Evolutionary conservation across 345 rosid species (phyloP).

Genomic region (Adansonia digitata): DNA sequence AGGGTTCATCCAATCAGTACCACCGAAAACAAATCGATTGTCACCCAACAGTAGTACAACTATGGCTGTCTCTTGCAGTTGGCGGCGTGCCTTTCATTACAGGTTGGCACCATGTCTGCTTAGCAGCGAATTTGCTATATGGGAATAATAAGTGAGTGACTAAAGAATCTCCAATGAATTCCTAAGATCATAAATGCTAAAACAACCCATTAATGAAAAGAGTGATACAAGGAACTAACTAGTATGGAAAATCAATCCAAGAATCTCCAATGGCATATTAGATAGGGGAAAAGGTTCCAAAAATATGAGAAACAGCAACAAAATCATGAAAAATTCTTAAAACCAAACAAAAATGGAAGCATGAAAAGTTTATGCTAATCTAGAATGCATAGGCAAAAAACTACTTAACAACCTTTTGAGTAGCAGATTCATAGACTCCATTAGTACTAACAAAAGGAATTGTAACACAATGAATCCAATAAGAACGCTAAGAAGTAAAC

Average conservation of each 20-base stretch:
- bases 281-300: slow-evolving; percentile 1
- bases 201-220: slow-evolving; percentile 1
- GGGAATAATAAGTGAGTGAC: not conserved
- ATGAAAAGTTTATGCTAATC: not conserved
- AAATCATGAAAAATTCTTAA: slow-evolving; percentile 3
- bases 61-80: slow-evolving; percentile 90
- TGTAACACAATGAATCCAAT: slow-evolving; percentile 9
- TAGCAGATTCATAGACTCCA: not conserved
- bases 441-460: not conserved
- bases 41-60: slow-evolving; percentile 74
- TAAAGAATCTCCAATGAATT: not conserved
- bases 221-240: not conserved
- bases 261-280: not conserved
- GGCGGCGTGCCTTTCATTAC: slow-evolving; percentile 65
- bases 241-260: not conserved
- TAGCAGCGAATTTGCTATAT: slow-evolving; percentile 42
- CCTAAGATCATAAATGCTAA: not conserved
- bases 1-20: slow-evolving; percentile 82
- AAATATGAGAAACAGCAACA: not conserved
- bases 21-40: slow-evolving; percentile 79
- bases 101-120: slow-evolving; percentile 84
- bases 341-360: not conserved
- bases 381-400: not conserved
- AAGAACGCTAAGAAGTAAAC: slow-evolving; percentile 22
- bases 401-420: not conserved